phyloP scores from a whole-genome alignment of 495 filamentous ascomycete species.

The Lasiosphaeriaceae sp. region DNA sequence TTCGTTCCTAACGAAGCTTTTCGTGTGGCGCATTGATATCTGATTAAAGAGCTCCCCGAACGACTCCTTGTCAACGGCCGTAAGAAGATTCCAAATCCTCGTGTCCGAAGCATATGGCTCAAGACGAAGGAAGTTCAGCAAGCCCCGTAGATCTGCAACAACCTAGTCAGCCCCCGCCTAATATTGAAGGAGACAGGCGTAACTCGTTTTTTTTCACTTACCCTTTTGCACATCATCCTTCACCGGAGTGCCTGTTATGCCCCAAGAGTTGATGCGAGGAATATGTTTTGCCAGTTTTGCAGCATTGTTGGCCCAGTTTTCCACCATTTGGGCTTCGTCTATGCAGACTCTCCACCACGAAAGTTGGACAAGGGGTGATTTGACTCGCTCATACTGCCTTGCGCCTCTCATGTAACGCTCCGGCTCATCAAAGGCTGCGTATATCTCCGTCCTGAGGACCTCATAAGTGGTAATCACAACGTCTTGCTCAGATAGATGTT shows the following conservation, averaged over 20 bases:
- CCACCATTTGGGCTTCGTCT: slow-evolving; percentile 95
- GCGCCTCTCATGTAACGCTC: slow-evolving; percentile 61
- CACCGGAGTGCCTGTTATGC: slow-evolving; percentile 87
- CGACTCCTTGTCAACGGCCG: slow-evolving; percentile 51
- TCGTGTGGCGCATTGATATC: slow-evolving; percentile 81
- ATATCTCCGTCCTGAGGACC: slow-evolving; percentile 71
- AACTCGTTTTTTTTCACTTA: not conserved
- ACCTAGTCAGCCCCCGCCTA: slow-evolving; percentile 1
- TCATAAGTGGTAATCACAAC: slow-evolving; percentile 86
- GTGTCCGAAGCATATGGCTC: slow-evolving; percentile 64
- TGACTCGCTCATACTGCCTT: slow-evolving; percentile 61
- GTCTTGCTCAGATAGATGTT: slow-evolving; percentile 56
- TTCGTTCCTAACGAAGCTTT: slow-evolving; percentile 71
- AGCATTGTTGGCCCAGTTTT: slow-evolving; percentile 78
- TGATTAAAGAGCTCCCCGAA: slow-evolving; percentile 62
- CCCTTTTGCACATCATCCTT: slow-evolving; percentile 63
- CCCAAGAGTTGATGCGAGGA: slow-evolving; percentile 84
- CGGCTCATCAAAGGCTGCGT: slow-evolving; percentile 64
- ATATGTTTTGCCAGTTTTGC: slow-evolving; percentile 75
- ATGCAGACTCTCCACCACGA: slow-evolving; percentile 92
- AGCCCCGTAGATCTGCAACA: slow-evolving; percentile 55
- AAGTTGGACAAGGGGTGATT: slow-evolving; percentile 72
- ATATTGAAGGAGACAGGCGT: no score
- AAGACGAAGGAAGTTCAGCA: slow-evolving; percentile 76
- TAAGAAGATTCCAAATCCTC: slow-evolving; percentile 64